Evolutionary conservation across 371 early-diverging fungal species (phyloP), one percentile per base, ranked within the genome.

Genomic region (Paraphysoderma sedebokerense): DNA sequence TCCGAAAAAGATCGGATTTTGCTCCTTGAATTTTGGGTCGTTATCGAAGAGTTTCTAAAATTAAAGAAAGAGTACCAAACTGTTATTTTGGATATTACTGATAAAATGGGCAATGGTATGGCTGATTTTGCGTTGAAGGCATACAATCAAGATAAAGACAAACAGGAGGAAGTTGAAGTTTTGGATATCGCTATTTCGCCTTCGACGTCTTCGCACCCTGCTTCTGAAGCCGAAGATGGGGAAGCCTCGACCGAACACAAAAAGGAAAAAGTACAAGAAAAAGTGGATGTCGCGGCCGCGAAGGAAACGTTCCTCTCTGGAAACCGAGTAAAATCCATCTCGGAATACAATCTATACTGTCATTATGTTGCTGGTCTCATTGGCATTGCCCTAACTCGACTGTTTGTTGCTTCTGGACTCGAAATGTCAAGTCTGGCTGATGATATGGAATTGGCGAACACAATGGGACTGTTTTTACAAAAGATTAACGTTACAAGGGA

Each of bases 361-460:
- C 87, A 95, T 61, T 93, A 92, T 62, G 97, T 92, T 23, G 97
- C 97, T 30, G 97, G 97, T 31, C 74, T 97, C 26, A 93, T 95
- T 27, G 97, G 97, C 1, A 67, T 82, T 53, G 97, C 95, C 30
- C 67, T 97, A 46, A 89, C 86, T 40, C 72, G 80, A 47, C 72
- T 97, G 49, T 95, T 97, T 66, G 67, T 74, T 26, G 85, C 78
- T 19, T 85, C 88, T 19, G 84, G 83, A 2, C 74, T 92, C 41
- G 95, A 93, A 68, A 15, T 48, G 23, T 22, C 24, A 5, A 38
- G 32, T 1, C 5, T 55, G 19, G 62, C 62, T 27, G 61, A 63
- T 41, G 41, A 55, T n/a, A 47, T 57, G 33, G 58, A 61, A 22
- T 61, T 78, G 47, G 79, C 92, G 46, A 89, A 91, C 62, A 68